Evolutionary conservation across 176 grass and related monocot species (phyloP).

Genomic region (Triticum monococcum): DNA sequence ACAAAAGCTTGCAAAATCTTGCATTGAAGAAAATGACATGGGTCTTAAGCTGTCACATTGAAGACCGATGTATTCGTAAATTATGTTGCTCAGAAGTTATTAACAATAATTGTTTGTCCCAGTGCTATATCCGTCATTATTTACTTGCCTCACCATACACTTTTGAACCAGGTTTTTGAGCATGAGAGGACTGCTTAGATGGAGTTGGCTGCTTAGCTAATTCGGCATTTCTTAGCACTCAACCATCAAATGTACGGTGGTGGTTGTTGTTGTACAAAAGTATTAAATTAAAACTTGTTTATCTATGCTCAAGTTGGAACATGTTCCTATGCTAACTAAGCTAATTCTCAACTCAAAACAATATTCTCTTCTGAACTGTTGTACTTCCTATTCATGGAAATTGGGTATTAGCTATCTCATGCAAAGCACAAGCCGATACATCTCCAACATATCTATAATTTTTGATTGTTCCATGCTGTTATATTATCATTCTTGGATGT

Average conservation of each 20-base stretch:
- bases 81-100: conserved; percentile 90
- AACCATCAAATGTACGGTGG: too few relatives aligned
- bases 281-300: too few relatives aligned
- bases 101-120: neutral
- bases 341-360: neutral
- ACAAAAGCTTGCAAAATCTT: conserved; percentile 77
- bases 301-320: neutral
- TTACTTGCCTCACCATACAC: neutral
- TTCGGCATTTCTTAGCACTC: conserved; percentile 57
- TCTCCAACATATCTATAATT: too few relatives aligned
- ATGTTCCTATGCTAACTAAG: neutral
- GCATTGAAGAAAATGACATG: conserved; percentile 66
- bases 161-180: conserved; percentile 73
- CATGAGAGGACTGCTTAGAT: conserved; percentile 66
- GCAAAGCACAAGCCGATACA: too few relatives aligned
- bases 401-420: too few relatives aligned
- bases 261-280: too few relatives aligned
- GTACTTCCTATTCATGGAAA: neutral
- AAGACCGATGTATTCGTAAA: conserved; percentile 58
- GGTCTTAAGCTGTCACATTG: conserved; percentile 56
- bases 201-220: conserved; percentile 54
- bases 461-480: too few relatives aligned
- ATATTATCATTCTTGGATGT: too few relatives aligned
- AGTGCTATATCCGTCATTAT: neutral
- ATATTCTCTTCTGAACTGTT: neutral